Conservation (phyloP, 2,329 filamentous ascomycete species). For the Exophiala xenobiotica region DNA sequence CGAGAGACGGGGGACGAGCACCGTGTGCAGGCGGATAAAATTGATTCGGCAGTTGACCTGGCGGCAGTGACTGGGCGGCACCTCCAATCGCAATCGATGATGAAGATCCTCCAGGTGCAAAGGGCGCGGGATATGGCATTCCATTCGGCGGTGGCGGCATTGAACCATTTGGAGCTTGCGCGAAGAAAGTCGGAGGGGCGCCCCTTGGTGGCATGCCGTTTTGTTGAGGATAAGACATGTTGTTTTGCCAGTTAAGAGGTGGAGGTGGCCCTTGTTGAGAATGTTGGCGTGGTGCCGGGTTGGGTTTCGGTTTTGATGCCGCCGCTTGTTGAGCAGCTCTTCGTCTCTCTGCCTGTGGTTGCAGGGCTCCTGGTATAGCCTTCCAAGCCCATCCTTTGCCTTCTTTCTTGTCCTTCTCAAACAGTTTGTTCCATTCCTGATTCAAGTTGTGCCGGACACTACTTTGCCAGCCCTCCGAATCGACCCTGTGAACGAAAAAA, state of each 20-base stretch:
- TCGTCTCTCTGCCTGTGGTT: slow-evolving; percentile 28
- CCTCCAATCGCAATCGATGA: slow-evolving; percentile 9
- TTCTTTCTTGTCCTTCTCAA: slow-evolving; percentile 60
- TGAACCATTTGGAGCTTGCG: slow-evolving; percentile 22
- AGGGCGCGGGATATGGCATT: slow-evolving; percentile 24
- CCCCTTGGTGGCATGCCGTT: slow-evolving; percentile 25
- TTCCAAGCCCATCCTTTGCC: slow-evolving; percentile 66
- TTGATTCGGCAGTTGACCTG: slow-evolving; percentile 12
- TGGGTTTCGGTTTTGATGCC: slow-evolving; percentile 26
- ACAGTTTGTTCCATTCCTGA: slow-evolving; percentile 54
- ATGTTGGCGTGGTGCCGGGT: slow-evolving; percentile 18
- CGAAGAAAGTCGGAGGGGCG: slow-evolving; percentile 22
- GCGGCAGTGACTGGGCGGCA: slow-evolving; percentile 2
- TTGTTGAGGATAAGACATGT: slow-evolving; percentile 23
- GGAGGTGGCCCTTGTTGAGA: slow-evolving; percentile 23
- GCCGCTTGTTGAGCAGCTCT: slow-evolving; percentile 25
- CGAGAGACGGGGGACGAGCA: slow-evolving; percentile 7
- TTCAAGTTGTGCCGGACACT: slow-evolving; percentile 65
- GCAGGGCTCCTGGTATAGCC: slow-evolving; percentile 50
- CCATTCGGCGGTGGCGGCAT: slow-evolving; percentile 28
- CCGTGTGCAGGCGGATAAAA: slow-evolving; percentile 16
- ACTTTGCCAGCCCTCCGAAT: slow-evolving; percentile 65
- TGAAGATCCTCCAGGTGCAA: slow-evolving; percentile 13
- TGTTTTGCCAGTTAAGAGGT: slow-evolving; percentile 27
- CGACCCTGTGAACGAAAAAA: slow-evolving; percentile 61